phyloP scores from a whole-genome alignment of 139 green algal genomes.

The Eudorina sp. region DNA sequence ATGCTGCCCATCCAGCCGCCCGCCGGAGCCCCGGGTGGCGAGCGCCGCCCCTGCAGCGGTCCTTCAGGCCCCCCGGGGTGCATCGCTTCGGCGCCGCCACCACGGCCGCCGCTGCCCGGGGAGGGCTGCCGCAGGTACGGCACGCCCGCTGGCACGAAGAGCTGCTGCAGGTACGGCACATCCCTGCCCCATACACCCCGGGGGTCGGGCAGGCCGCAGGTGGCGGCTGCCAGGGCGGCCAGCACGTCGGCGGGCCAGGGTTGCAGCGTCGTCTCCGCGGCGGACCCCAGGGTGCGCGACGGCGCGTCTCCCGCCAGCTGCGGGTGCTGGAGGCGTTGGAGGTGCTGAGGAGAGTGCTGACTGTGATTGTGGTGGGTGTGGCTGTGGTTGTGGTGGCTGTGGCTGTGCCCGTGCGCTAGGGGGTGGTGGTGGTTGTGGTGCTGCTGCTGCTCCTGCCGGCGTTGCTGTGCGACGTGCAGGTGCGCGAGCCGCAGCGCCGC shows the following conservation, averaged over 20 bases:
- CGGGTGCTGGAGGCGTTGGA: background rate
- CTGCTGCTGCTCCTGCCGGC: background rate
- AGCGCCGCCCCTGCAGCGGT: too few species aligned
- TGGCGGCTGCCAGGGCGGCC: background rate
- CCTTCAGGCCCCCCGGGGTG: too few species aligned
- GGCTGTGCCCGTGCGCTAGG: background rate
- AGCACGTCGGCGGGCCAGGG: constrained; percentile 4
- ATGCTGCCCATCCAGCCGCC: too few species aligned
- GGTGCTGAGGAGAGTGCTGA: background rate
- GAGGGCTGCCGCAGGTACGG: too few species aligned
- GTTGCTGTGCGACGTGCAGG: background rate
- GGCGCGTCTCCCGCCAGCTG: too few species aligned
- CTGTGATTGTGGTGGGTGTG: background rate
- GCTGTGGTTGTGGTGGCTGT: background rate
- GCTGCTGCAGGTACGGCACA: constrained; percentile 15
- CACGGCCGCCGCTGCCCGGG: too few species aligned
- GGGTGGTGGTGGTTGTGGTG: background rate
- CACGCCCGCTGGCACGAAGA: too few species aligned
- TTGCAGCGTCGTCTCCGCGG: background rate
- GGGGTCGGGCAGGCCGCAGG: background rate
- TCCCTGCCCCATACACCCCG: background rate
- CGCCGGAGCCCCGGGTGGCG: too few species aligned
- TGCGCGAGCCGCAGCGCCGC: background rate
- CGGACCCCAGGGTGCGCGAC: too few species aligned
- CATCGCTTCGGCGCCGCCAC: too few species aligned